Evolutionary conservation across 2,329 filamentous ascomycete species (phyloP), one percentile per base, ranked within the genome.

Genomic region (Aspergillus transmontanensis): DNA sequence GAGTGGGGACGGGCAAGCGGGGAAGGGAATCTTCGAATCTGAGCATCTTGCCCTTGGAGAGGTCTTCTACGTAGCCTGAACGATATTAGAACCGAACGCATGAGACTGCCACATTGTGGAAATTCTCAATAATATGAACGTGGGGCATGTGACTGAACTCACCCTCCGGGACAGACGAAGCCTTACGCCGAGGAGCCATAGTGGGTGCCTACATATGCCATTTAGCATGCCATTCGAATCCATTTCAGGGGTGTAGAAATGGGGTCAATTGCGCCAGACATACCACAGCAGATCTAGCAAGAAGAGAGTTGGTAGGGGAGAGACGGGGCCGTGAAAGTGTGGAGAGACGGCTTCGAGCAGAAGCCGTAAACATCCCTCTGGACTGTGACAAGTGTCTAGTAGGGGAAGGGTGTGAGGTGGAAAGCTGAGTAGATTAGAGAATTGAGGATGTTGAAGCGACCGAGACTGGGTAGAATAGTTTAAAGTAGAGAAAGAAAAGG

Each of bases 1-100:
- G 82, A 7, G 86, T 82, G 28, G 87, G 87, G 48, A 90, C 86
- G 11, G 87, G 87, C 51, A 90, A 79, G 57, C 79, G 81, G 54
- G 87, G 87, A 43, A 90, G 83, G 16, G 87, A 89, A 65, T 89
- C 86, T 76, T 90, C 87, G 72, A 87, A 90, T 48, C 87, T 84
- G 71, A 89, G 83, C 86, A 89, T 89, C 46, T 82, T 80, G 63
- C 87, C 87, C 74, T 89, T 89, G 72, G 83, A 83, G 66, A 81
- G 75, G 72, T 90, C 87, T 78, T 90, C 87, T 69, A 84, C 85
- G 81, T 89, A 90, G 68, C 86, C 87, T 89, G 74, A 14, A 32
- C 53, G 60, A 34, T 21, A 39, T 48, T 59, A 54, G 46, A 48
- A 43, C 19, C 12, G 48, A 6, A 55, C 16, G 39, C 7, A n/a